Evolutionary conservation across 2,329 filamentous ascomycete genomes (phyloP).

Genomic region (Epichloe sylvatica): DNA sequence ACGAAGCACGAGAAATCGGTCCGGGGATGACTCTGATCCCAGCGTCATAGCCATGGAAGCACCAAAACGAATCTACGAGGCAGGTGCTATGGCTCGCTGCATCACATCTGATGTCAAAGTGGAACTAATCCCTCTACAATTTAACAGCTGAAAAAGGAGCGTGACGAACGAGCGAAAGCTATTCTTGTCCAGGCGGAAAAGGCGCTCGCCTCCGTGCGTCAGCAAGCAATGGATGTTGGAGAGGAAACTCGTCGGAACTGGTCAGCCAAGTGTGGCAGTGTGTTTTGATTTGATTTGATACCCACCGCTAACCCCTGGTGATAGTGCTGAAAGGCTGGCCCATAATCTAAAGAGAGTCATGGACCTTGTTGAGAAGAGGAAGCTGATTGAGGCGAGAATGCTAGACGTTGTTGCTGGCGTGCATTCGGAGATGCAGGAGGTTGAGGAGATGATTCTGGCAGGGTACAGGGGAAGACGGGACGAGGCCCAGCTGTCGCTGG

Average conservation of each 20-base stretch:
- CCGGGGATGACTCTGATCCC: conserved; percentile 13
- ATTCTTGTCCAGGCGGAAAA: conserved; percentile 12
- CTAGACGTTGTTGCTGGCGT: conserved; percentile 11
- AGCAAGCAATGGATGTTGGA: conserved; percentile 10
- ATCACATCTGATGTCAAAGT: not conserved
- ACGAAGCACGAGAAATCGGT: conserved; percentile 7
- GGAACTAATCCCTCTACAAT: not conserved
- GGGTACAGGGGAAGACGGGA: conserved; percentile 16
- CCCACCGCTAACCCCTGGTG: not conserved
- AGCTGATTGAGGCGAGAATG: conserved; percentile 16
- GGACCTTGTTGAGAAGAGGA: conserved; percentile 13
- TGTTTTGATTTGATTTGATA: not conserved
- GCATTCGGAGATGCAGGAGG: conserved; percentile 8
- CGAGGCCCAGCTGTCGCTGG: conserved; percentile 9
- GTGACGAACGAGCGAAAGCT: conserved; percentile 13
- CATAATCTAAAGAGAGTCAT: conserved; percentile 10
- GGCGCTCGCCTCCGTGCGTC: conserved; percentile 14
- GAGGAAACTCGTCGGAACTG: conserved; percentile 12
- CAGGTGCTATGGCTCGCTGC: conserved; percentile 1
- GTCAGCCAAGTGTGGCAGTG: conserved; percentile 5
- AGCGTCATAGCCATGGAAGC: conserved; percentile 12
- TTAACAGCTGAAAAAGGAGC: conserved; percentile 17
- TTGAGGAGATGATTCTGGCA: conserved; percentile 18
- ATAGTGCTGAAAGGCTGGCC: conserved; percentile 10
- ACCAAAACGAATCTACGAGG: conserved; percentile 17